These are phyloP conservation scores for Botrytis medusae DNA, from an alignment of 2,329 filamentous ascomycete species.

Conservation along the genomic window DNA sequence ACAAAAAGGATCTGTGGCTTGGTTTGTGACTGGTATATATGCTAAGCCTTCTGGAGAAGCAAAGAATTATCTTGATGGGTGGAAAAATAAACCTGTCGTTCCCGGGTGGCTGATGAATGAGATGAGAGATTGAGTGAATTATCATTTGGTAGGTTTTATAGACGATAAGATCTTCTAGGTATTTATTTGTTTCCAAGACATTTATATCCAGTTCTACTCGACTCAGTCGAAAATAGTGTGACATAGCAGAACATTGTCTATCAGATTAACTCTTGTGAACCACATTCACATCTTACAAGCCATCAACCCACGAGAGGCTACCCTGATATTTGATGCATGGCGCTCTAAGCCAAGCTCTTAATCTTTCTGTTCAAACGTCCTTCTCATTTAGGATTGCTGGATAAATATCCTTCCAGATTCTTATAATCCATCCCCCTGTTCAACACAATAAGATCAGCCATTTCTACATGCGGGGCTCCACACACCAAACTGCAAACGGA, in stretches of 20 bases:
- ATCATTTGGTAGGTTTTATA: not conserved
- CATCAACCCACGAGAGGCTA: not conserved
- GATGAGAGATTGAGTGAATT: slow-evolving; percentile 16
- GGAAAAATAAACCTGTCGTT: slow-evolving; percentile 57
- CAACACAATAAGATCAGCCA: not conserved
- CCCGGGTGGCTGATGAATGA: slow-evolving; percentile 58
- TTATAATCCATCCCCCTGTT: not conserved
- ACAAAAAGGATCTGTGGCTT: slow-evolving; percentile 55
- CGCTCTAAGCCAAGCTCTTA: not conserved
- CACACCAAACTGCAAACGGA: slow-evolving; percentile 7
- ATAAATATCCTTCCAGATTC: not conserved
- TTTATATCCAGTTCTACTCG: not conserved
- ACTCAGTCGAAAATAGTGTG: not conserved
- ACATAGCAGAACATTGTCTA: not conserved
- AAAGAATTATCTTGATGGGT: slow-evolving; percentile 57
- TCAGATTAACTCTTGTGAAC: not conserved
- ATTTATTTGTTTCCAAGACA: not conserved
- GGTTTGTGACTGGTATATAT: slow-evolving; percentile 72
- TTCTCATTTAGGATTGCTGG: slow-evolving; percentile 2
- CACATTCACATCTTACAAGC: not conserved
- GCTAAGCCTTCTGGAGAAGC: slow-evolving; percentile 60
- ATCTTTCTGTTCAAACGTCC: not conserved
- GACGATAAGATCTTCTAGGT: not conserved
- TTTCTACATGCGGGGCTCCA: slow-evolving; percentile 5
- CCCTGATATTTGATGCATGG: not conserved